phyloP scores from a whole-genome alignment of 2,329 filamentous ascomycete genomes.

The Phialocephala sp. region DNA sequence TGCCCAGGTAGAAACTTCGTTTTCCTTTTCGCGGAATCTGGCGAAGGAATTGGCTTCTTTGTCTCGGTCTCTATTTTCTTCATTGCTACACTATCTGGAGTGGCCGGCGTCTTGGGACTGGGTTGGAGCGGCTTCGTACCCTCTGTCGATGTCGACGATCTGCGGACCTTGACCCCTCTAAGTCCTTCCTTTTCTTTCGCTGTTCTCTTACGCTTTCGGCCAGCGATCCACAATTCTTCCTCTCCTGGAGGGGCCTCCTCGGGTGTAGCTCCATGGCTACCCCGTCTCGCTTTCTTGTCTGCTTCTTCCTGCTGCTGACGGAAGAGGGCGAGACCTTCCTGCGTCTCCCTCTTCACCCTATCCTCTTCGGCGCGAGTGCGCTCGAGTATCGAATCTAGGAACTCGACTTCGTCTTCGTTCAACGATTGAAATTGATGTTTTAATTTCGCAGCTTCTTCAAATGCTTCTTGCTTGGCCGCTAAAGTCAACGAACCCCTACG shows the following conservation, averaged over 20 bases:
- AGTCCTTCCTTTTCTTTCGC: conserved; percentile 47
- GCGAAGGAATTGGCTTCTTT: conserved; percentile 8
- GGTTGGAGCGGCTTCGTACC: conserved; percentile 20
- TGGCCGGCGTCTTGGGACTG: not conserved
- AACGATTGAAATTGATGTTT: conserved; percentile 79
- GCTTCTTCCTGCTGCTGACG: conserved; percentile 54
- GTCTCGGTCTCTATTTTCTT: conserved; percentile 12
- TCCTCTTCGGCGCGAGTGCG: conserved; percentile 60
- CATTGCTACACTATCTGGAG: not conserved
- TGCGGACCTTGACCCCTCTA: conserved; percentile 42
- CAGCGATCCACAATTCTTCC: conserved; percentile 46
- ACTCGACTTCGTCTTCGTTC: conserved; percentile 80
- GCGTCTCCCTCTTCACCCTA: conserved; percentile 58
- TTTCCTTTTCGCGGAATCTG: conserved; percentile 5
- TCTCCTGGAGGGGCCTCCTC: conserved; percentile 28
- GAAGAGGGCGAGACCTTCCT: conserved; percentile 62
- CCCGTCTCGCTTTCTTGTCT: conserved; percentile 39
- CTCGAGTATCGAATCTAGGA: conserved; percentile 65
- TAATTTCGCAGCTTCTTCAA: conserved; percentile 74
- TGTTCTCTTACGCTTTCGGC: conserved; percentile 48
- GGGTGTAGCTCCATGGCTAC: conserved; percentile 28
- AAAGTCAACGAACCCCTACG: conserved; percentile 38
- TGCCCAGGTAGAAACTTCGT: not conserved
- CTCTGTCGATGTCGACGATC: conserved; percentile 34
- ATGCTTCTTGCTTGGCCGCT: conserved; percentile 83